phyloP scores from a whole-genome alignment of 2,329 filamentous ascomycete species.

The Nectriaceae sp. region DNA sequence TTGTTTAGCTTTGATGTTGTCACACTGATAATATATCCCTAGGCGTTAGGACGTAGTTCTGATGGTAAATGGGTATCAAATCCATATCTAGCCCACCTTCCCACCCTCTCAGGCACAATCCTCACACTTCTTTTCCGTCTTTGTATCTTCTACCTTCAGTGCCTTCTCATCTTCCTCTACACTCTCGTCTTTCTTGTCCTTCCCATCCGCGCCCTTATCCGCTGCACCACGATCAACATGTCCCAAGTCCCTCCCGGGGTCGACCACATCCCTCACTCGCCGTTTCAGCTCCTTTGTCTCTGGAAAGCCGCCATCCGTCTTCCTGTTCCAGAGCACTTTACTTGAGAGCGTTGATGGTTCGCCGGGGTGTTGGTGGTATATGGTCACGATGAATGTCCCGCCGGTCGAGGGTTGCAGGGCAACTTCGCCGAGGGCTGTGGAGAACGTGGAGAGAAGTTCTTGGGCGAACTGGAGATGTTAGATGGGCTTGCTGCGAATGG shows the following conservation, averaged over 20 bases:
- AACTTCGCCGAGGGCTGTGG: slow-evolving; percentile 80
- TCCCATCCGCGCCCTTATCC: slow-evolving; percentile 3
- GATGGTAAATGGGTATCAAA: too few relatives aligned
- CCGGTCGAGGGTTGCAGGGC: slow-evolving; percentile 83
- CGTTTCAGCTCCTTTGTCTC: slow-evolving; percentile 92
- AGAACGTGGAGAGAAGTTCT: slow-evolving; percentile 93
- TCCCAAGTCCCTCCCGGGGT: slow-evolving; percentile 76
- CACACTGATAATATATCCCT: too few relatives aligned
- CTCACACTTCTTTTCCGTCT: slow-evolving; percentile 19
- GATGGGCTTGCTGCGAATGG: slow-evolving; percentile 1
- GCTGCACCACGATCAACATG: slow-evolving; percentile 66
- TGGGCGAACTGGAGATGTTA: slow-evolving; percentile 71
- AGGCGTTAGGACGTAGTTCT: too few relatives aligned
- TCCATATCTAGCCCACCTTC: too few relatives aligned
- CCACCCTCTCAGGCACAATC: slow-evolving; percentile 21
- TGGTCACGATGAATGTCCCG: slow-evolving; percentile 77
- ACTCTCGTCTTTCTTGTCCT: slow-evolving; percentile 4
- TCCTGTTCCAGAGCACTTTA: slow-evolving; percentile 83
- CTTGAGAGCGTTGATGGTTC: slow-evolving; percentile 28
- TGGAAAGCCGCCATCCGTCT: slow-evolving; percentile 84
- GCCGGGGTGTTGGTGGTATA: slow-evolving; percentile 37
- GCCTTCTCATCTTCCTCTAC: slow-evolving; percentile 8
- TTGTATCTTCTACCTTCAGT: slow-evolving; percentile 7
- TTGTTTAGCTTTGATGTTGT: too few relatives aligned
- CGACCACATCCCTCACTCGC: slow-evolving; percentile 77